Evolutionary conservation across 2,329 filamentous ascomycete species (phyloP).

Genomic region (Leptodontidium sp.): DNA sequence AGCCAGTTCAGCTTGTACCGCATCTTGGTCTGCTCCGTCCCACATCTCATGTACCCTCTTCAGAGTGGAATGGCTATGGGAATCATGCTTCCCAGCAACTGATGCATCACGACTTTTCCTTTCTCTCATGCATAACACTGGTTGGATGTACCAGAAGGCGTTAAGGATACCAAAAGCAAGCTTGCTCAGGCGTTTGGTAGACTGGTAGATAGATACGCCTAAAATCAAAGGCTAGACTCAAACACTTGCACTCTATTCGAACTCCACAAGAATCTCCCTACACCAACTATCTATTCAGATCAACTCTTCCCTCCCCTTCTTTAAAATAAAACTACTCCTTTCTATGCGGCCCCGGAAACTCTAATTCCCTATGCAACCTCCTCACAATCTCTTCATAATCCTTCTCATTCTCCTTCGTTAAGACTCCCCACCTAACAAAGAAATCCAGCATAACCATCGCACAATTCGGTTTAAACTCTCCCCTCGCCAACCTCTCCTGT

Average conservation of each 20-base stretch:
- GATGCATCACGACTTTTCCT: not conserved
- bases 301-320: not conserved
- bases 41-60: not conserved
- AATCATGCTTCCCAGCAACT: not conserved
- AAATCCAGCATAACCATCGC: conserved; percentile 87
- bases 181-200: conserved; percentile 27
- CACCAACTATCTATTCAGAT: not conserved
- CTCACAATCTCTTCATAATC: conserved; percentile 78
- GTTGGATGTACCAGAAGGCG: conserved; percentile 37
- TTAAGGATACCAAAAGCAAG: conserved; percentile 39
- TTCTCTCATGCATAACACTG: conserved; percentile 33
- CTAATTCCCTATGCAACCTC: conserved; percentile 79
- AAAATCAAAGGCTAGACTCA: conserved; percentile 11
- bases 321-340: not conserved
- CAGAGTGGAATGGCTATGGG: not conserved
- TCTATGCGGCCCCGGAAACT: conserved; percentile 76
- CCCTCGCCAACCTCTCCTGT: conserved; percentile 70
- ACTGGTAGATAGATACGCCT: conserved; percentile 18
- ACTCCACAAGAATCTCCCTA: not conserved
- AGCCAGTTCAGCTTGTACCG: not conserved
- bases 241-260: not conserved
- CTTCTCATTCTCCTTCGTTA: conserved; percentile 81
- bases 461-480: conserved; percentile 94
- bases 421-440: conserved; percentile 82
- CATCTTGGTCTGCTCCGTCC: not conserved